Conservation (phyloP, 805 yeast genomes). For the Wickerhamiella musiphila region DNA sequence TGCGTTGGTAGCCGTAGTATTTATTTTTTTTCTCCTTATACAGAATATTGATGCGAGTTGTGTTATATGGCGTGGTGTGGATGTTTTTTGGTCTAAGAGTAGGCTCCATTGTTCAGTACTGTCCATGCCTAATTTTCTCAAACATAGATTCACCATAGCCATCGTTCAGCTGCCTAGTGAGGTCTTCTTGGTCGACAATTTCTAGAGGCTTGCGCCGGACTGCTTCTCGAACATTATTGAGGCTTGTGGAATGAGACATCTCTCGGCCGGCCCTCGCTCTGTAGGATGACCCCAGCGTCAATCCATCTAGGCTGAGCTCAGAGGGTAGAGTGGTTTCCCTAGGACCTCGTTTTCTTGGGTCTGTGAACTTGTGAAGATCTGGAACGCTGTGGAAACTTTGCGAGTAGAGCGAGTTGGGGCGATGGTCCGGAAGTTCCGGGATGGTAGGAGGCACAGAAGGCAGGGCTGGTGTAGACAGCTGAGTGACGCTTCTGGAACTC, state of each 20-base stretch:
- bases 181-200: slow-evolving; percentile 11
- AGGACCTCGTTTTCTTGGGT: no score
- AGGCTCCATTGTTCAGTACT: slow-evolving; percentile 2
- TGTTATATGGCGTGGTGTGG: no score
- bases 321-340: no score
- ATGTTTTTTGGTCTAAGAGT: neutral
- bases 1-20: neutral
- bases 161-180: slow-evolving; percentile 19
- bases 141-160: slow-evolving; percentile 23
- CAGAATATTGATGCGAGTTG: neutral
- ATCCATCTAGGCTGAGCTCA: no score
- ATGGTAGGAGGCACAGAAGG: neutral
- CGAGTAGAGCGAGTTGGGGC: neutral
- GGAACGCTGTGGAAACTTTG: slow-evolving; percentile 4
- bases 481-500: no score
- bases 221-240: no score
- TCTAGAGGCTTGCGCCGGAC: neutral
- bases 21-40: neutral
- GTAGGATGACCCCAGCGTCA: no score
- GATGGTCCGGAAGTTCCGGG: neutral
- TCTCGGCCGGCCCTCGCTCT: no score
- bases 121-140: slow-evolving; percentile 10
- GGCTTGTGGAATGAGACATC: no score
- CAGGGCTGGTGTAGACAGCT: neutral
- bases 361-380: neutral